phyloP scores from a whole-genome alignment of 176 grass and related monocot species.

The Luzula sylvatica region DNA sequence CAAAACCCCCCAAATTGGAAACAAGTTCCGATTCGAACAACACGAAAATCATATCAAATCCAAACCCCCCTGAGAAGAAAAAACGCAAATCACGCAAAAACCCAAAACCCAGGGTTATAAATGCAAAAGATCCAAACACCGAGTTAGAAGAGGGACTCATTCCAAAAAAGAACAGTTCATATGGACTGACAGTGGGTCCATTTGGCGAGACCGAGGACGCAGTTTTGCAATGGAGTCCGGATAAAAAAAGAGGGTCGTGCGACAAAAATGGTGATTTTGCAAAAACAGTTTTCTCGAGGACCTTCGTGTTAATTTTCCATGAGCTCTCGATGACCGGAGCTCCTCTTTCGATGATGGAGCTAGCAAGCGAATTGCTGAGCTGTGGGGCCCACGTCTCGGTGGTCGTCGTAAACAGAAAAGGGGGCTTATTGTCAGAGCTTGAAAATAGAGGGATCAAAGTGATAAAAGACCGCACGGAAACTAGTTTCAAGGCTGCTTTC shows the following conservation, averaged over 20 bases:
- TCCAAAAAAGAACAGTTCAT: constrained; percentile 40
- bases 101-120: not conserved
- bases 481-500: constrained; percentile 29
- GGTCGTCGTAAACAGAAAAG: constrained; percentile 30
- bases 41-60: constrained; percentile 5
- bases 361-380: constrained; percentile 34
- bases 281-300: constrained; percentile 22
- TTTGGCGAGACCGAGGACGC: constrained; percentile 32
- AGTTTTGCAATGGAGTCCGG: constrained; percentile 32
- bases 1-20: not conserved
- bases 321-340: constrained; percentile 49
- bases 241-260: constrained; percentile 29
- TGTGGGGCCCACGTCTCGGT: constrained; percentile 34
- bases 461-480: constrained; percentile 22
- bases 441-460: constrained; percentile 44
- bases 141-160: constrained; percentile 30
- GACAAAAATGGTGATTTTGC: constrained; percentile 27
- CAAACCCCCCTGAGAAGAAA: not conserved
- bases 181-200: constrained; percentile 38
- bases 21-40: not conserved
- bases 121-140: constrained; percentile 12
- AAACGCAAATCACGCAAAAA: not conserved
- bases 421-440: constrained; percentile 29
- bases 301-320: constrained; percentile 42
- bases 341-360: constrained; percentile 43